A percentile compares a stretch with the other conserved stretches of the same genome.
Conservation (phyloP, 2,329 filamentous ascomycete genomes). For the Pseudogymnoascus sp. region DNA sequence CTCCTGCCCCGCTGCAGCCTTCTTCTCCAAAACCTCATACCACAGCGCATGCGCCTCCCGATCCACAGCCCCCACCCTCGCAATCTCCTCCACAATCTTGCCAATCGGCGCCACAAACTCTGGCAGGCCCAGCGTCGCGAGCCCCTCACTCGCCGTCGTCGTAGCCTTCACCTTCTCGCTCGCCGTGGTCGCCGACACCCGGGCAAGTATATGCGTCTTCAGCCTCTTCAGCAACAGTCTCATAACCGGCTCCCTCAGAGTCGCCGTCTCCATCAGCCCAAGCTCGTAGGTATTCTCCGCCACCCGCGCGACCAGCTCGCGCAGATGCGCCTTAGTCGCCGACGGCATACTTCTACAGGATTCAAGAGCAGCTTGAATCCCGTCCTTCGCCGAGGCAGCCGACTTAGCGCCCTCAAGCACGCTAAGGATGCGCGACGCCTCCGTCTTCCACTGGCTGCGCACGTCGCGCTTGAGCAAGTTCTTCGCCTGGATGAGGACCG, state of each 20-base stretch:
- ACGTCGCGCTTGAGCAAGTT: slow-evolving; percentile 76
- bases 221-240: slow-evolving; percentile 61
- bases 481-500: slow-evolving; percentile 71
- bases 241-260: slow-evolving; percentile 46
- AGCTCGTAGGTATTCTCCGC: slow-evolving; percentile 40
- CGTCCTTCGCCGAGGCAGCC: slow-evolving; percentile 43
- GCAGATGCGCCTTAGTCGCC: slow-evolving; percentile 51
- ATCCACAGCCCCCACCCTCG: slow-evolving; percentile 57
- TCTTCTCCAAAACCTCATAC: slow-evolving; percentile 52
- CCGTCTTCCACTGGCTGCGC: slow-evolving; percentile 65
- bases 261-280: slow-evolving; percentile 31
- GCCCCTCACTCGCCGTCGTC: slow-evolving; percentile 58
- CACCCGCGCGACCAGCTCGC: slow-evolving; percentile 49
- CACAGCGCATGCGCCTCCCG: slow-evolving; percentile 58
- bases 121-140: slow-evolving; percentile 60
- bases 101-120: slow-evolving; percentile 65
- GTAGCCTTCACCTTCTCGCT: slow-evolving; percentile 63
- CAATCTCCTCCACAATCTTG: slow-evolving; percentile 60
- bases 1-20: slow-evolving; percentile 53
- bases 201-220: slow-evolving; percentile 54
- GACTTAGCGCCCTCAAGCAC: slow-evolving; percentile 52
- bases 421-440: slow-evolving; percentile 61
- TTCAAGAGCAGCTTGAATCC: slow-evolving; percentile 54
- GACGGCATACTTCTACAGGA: slow-evolving; percentile 54
- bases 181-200: slow-evolving; percentile 56